These are phyloP conservation scores for Leucosporidium creatinivorum DNA, from an alignment of 768 basidiomycete species.

Conservation along the genomic window DNA sequence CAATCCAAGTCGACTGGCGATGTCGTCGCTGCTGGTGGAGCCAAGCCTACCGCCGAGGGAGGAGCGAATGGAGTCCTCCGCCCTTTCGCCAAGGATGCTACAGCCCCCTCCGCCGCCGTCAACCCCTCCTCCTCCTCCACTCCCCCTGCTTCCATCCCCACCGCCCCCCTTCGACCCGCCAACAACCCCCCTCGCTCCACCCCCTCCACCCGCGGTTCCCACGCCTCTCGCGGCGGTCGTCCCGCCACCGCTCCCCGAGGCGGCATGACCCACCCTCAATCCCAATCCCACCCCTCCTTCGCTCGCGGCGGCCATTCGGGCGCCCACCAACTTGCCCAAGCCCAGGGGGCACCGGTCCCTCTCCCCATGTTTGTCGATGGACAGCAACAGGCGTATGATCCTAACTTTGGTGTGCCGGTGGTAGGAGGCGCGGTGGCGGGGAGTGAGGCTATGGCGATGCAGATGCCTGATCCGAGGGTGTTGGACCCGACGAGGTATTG, in stretches of 20 bases:
- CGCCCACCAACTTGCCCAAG: not conserved
- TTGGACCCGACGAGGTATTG: slow-evolving; percentile 61
- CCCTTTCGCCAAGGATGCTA: not conserved
- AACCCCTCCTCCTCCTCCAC: not conserved
- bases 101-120: not conserved
- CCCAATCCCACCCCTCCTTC: not conserved
- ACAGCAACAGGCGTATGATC: slow-evolving; percentile 7
- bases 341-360: not conserved
- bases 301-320: not conserved
- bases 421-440: not conserved
- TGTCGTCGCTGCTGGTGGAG: not conserved
- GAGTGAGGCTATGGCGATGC: not conserved
- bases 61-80: not conserved
- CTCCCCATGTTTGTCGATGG: no score
- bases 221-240: not conserved
- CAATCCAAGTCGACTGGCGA: not conserved
- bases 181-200: not conserved
- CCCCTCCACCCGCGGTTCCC: not conserved
- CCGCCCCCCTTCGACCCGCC: not conserved
- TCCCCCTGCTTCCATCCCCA: not conserved
- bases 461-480: slow-evolving; percentile 17
- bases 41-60: no score
- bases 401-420: not conserved
- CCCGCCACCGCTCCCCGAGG: not conserved
- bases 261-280: not conserved